These are phyloP conservation scores for Mycena citricolor DNA, from an alignment of 1,284 basidiomycete species.

Conservation along the genomic window DNA sequence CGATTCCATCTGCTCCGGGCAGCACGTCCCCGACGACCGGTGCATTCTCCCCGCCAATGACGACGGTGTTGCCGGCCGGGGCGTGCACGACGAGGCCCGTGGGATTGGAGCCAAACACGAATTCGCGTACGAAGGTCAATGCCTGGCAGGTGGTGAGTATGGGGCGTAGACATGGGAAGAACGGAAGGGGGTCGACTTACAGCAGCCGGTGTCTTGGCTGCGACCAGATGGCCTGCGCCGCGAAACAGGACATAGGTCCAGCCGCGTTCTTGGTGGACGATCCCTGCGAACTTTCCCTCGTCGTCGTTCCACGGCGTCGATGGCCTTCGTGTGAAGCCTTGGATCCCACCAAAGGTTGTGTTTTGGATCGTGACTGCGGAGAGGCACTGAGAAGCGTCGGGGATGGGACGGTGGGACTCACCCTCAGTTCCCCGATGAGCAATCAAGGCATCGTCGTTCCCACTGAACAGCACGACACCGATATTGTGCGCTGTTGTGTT, in stretches of 20 bases:
- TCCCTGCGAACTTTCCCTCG: constrained; percentile 57
- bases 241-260: constrained; percentile 64
- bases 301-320: constrained; percentile 67
- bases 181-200: constrained; percentile 36
- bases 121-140: constrained; percentile 55
- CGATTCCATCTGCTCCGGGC: constrained; percentile 52
- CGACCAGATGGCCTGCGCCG: constrained; percentile 59
- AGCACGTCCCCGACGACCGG: constrained; percentile 44
- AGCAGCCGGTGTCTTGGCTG: constrained; percentile 46
- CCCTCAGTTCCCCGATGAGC: constrained; percentile 66
- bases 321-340: constrained; percentile 66
- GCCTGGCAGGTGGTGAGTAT: constrained; percentile 37
- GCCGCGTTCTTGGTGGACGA: constrained; percentile 70
- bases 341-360: constrained; percentile 72
- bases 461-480: constrained; percentile 59
- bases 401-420: constrained; percentile 29
- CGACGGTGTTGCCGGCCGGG: constrained; percentile 30
- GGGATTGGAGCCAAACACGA: constrained; percentile 53
- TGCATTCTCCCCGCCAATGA: constrained; percentile 56
- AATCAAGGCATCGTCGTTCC: constrained; percentile 67
- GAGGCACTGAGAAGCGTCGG: constrained; percentile 15
- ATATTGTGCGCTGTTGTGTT: constrained; percentile 54
- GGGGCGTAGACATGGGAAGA: not conserved
- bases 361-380: constrained; percentile 66
- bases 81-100: constrained; percentile 47